phyloP scores from a whole-genome alignment of 2,329 filamentous ascomycete species.

The Aspergillus fumigatus region DNA sequence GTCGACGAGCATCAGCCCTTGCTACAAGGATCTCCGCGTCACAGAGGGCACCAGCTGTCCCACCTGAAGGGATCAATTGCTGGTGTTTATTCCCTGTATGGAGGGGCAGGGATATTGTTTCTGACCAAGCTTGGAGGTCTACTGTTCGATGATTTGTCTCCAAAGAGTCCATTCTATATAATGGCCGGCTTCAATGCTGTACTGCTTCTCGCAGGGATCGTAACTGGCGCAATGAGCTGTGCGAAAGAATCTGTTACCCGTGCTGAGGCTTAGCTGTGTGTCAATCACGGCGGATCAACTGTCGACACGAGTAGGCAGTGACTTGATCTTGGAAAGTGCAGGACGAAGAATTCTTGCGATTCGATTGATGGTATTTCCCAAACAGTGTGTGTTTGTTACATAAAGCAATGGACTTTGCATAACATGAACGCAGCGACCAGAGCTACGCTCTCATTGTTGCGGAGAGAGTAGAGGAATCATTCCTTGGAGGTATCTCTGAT shows the following conservation, averaged over 20 bases:
- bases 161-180: slow-evolving; percentile 85
- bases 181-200: slow-evolving; percentile 84
- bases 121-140: slow-evolving; percentile 87
- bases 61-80: slow-evolving; percentile 88
- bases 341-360: too few relatives aligned
- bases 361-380: not conserved
- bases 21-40: slow-evolving; percentile 16
- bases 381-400: not conserved
- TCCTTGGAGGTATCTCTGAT: too few relatives aligned
- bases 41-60: slow-evolving; percentile 35
- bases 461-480: too few relatives aligned
- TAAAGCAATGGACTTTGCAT: not conserved
- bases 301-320: too few relatives aligned
- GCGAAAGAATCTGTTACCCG: not conserved
- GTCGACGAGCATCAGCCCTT: slow-evolving; percentile 29
- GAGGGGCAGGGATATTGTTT: slow-evolving; percentile 82
- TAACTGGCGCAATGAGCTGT: slow-evolving; percentile 21
- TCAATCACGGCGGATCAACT: too few relatives aligned
- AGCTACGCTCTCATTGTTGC: too few relatives aligned
- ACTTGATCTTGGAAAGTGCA: too few relatives aligned
- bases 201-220: slow-evolving; percentile 48
- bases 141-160: slow-evolving; percentile 71
- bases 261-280: not conserved
- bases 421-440: not conserved
- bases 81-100: slow-evolving; percentile 86